Percentiles rank a stretch among this genome's conserved stretches.
These are phyloP conservation scores for Astrephomene gubernaculifera DNA, from an alignment of 139 green algal genomes.

Conservation along the genomic window DNA sequence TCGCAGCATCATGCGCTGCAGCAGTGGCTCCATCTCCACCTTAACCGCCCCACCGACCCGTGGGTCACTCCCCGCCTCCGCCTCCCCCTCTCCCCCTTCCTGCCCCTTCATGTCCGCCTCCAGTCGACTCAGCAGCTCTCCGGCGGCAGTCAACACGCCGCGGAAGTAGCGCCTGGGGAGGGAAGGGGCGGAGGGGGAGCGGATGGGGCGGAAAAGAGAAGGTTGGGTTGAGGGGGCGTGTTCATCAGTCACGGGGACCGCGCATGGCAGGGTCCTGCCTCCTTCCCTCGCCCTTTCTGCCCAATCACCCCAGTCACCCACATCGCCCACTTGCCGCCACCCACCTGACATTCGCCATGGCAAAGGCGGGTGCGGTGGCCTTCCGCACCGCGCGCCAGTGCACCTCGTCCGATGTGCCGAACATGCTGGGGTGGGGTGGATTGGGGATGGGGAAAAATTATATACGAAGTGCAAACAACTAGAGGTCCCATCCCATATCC, in stretches of 20 bases:
- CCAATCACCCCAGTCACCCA: background rate
- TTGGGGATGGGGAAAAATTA: background rate
- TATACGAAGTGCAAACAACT: too few relatives aligned
- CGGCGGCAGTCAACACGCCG: background rate
- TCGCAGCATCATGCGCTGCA: constrained; percentile 29
- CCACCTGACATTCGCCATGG: constrained; percentile 32
- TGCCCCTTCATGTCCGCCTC: background rate
- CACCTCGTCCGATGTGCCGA: constrained; percentile 26
- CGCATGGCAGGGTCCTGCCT: background rate
- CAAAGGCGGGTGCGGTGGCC: constrained; percentile 36
- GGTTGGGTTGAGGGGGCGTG: background rate
- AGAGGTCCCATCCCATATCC: too few relatives aligned
- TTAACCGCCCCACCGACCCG: background rate
- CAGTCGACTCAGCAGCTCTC: constrained; percentile 12
- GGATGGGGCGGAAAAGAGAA: background rate
- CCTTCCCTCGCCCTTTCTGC: background rate
- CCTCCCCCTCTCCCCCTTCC: too few relatives aligned
- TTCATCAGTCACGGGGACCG: background rate
- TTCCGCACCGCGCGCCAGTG: constrained; percentile 39
- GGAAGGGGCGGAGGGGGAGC: background rate
- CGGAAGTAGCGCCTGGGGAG: constrained; percentile 33
- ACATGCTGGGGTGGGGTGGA: constrained; percentile 10
- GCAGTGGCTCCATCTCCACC: background rate
- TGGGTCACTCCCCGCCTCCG: too few relatives aligned
- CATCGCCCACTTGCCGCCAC: background rate